Evolutionary conservation across 140 eudicot genomes (phyloP).

Genomic region (Stevia rebaudiana): DNA sequence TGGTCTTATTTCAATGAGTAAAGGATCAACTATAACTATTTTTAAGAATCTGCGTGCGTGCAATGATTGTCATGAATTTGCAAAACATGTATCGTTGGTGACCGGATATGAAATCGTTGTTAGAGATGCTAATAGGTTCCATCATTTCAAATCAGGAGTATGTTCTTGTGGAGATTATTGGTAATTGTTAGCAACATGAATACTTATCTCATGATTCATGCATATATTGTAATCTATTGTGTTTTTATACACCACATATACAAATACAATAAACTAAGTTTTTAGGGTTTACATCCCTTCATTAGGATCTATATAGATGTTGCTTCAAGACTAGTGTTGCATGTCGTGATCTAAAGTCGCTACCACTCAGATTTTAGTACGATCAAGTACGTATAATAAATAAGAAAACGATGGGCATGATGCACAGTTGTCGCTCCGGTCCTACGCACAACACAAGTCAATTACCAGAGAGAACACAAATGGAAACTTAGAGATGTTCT

Average conservation of each 20-base stretch:
- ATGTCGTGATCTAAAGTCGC: no score
- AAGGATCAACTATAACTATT: conserved; percentile 36
- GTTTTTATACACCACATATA: not conserved
- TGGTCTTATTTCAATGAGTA: conserved; percentile 36
- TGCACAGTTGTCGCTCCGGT: no score
- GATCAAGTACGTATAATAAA: no score
- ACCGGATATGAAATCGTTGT: conserved; percentile 38
- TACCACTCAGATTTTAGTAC: no score
- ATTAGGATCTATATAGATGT: no score
- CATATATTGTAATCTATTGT: not conserved
- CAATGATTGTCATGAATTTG: conserved; percentile 53
- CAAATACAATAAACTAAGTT: not conserved
- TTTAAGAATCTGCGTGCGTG: conserved; percentile 56
- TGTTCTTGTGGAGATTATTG: conserved; percentile 61
- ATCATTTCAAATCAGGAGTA: conserved; percentile 38
- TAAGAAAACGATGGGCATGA: no score
- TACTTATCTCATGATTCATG: not conserved
- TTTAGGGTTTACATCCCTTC: not conserved
- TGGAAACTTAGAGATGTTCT: no score
- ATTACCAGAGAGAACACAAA: no score
- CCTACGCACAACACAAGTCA: no score
- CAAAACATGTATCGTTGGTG: conserved; percentile 41
- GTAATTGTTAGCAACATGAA: conserved; percentile 19
- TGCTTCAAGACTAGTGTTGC: no score
- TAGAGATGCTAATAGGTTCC: conserved; percentile 51